These are phyloP conservation scores for Sporothrix euskadiensis DNA, from an alignment of 2,329 filamentous ascomycete genomes.

Conservation along the genomic window DNA sequence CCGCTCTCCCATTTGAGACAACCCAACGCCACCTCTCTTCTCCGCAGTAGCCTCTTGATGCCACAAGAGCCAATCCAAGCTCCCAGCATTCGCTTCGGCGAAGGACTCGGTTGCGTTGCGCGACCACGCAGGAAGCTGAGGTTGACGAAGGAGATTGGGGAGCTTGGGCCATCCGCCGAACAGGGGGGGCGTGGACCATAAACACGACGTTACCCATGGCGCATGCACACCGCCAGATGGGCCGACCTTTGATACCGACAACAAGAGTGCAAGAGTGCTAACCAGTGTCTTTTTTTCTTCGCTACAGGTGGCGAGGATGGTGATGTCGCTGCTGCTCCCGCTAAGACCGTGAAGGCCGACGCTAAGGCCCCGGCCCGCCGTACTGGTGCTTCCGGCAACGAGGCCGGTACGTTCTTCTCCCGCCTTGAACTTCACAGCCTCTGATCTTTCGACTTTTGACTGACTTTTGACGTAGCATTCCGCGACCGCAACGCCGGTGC, in stretches of 20 bases:
- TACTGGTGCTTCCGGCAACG: slow-evolving; percentile 70
- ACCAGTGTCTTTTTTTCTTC: not conserved
- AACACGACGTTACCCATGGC: not conserved
- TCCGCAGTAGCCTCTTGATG: not conserved
- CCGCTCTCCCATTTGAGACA: not conserved
- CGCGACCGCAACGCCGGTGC: slow-evolving; percentile 82
- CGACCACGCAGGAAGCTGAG: not conserved
- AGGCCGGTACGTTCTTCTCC: slow-evolving; percentile 68
- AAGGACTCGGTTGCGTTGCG: not conserved
- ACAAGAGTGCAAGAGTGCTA: slow-evolving; percentile 5
- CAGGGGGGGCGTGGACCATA: slow-evolving; percentile 7
- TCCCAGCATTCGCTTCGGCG: not conserved
- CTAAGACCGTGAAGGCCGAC: slow-evolving; percentile 77
- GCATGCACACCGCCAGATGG: not conserved
- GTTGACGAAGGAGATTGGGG: not conserved
- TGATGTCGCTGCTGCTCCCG: slow-evolving; percentile 74
- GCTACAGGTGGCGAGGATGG: slow-evolving; percentile 61
- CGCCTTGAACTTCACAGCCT: not conserved
- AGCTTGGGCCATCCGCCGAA: slow-evolving; percentile 16
- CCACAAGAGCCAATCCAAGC: not conserved
- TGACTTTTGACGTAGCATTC: slow-evolving; percentile 63
- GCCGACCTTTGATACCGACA: not conserved
- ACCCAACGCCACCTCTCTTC: not conserved
- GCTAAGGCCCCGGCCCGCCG: slow-evolving; percentile 65
- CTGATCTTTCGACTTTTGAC: not conserved